Conservation (phyloP, 2,329 filamentous ascomycete species). For the Calonectria crousiana region DNA sequence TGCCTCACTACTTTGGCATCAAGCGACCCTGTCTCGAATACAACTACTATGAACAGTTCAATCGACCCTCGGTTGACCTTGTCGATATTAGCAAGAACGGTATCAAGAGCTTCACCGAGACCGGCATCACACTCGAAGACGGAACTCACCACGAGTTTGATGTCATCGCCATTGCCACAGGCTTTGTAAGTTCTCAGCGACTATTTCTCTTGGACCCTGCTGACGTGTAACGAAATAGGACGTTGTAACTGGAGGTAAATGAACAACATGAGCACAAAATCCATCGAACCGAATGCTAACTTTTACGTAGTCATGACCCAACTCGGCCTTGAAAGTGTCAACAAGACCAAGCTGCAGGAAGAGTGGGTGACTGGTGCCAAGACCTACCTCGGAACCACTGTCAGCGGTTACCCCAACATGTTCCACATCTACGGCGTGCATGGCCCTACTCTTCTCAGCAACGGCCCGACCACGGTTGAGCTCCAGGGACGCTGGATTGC, state of each 20-base stretch:
- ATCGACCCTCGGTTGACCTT: constrained; percentile 56
- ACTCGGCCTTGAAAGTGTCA: constrained; percentile 57
- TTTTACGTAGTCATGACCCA: constrained; percentile 54
- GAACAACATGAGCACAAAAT: neutral
- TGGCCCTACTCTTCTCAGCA: constrained; percentile 66
- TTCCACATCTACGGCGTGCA: constrained; percentile 68
- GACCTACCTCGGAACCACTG: constrained; percentile 59
- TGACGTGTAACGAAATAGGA: constrained; percentile 38
- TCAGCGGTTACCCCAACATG: constrained; percentile 62
- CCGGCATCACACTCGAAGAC: constrained; percentile 54
- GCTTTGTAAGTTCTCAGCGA: constrained; percentile 53
- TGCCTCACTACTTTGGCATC: constrained; percentile 66
- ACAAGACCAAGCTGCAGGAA: constrained; percentile 52
- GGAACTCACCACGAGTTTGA: constrained; percentile 58
- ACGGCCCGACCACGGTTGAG: constrained; percentile 67
- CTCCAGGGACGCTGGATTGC: constrained; percentile 69
- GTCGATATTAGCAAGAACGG: constrained; percentile 56
- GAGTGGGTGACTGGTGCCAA: constrained; percentile 56
- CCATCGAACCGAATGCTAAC: constrained; percentile 8
- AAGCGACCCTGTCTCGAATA: constrained; percentile 61
- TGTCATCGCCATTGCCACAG: constrained; percentile 59
- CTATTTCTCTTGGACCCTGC: neutral
- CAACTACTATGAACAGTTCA: constrained; percentile 62
- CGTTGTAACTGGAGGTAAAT: constrained; percentile 51
- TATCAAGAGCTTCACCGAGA: constrained; percentile 56